phyloP scores from a whole-genome alignment of 352 stramenopile species.

The Phytophthora sansomeana region DNA sequence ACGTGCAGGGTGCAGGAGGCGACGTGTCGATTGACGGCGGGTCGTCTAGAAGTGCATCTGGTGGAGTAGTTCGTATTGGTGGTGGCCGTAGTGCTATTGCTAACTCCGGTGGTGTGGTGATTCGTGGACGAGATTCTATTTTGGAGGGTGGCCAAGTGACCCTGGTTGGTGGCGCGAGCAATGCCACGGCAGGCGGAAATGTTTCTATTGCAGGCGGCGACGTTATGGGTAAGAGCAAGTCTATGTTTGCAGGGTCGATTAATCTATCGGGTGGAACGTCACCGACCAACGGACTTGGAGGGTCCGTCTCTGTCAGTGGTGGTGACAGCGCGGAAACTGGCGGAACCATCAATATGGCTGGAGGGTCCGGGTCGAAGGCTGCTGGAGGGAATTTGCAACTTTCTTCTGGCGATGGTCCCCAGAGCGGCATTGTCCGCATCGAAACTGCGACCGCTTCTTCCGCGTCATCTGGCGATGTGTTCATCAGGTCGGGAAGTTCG shows the following conservation, averaged over 20 bases:
- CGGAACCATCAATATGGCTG: slow-evolving; percentile 10
- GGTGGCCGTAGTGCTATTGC: slow-evolving; percentile 5
- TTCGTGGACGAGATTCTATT: slow-evolving; percentile 16
- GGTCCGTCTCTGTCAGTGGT: slow-evolving; percentile 8
- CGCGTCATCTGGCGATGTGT: slow-evolving; percentile 12
- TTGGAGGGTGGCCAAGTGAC: slow-evolving; percentile 17
- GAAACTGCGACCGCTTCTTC: slow-evolving; percentile 11
- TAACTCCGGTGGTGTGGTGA: slow-evolving; percentile 7
- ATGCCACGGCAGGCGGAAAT: slow-evolving; percentile 12
- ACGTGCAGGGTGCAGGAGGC: no score
- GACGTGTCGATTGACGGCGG: slow-evolving; percentile 18
- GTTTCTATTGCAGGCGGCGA: slow-evolving; percentile 13
- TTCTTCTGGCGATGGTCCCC: slow-evolving; percentile 14
- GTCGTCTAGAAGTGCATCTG: slow-evolving; percentile 12
- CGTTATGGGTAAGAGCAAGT: slow-evolving; percentile 10
- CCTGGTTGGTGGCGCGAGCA: slow-evolving; percentile 12
- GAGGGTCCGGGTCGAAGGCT: slow-evolving; percentile 11
- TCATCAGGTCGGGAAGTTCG: slow-evolving; percentile 18
- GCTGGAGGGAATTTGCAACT: slow-evolving; percentile 11
- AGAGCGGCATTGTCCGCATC: slow-evolving; percentile 19
- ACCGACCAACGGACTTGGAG: not conserved
- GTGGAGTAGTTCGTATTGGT: slow-evolving; percentile 2
- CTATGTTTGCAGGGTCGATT: slow-evolving; percentile 11
- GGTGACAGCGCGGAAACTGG: slow-evolving; percentile 15
- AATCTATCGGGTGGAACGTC: slow-evolving; percentile 11